Evolutionary conservation across 192 early-diverging fungal genomes (phyloP), one percentile per base, ranked within the genome.

Genomic region (Podila horticola): DNA sequence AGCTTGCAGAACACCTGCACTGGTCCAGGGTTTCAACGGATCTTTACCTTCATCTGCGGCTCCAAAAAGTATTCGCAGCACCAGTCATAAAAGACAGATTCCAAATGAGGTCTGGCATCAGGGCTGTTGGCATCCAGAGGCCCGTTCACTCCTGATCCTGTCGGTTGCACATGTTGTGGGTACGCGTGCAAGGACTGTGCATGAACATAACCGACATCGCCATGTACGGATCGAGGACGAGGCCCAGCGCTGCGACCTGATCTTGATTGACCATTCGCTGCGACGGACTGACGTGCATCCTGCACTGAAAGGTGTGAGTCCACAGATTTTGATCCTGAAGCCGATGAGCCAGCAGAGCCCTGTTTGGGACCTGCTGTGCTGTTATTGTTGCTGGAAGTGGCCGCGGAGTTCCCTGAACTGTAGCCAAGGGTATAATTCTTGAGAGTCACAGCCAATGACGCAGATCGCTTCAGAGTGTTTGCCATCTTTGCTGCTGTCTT

Each of bases 31-130:
- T 12, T n/a, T 17, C 28, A 6, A 57, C 11, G 2, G 41, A 34
- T 17, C 15, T 45, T 72, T 77, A 91, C 93, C 82, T 88, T 87
- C 91, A 95, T 97, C 77, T 97, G 95, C 28, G 95, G 93, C 74
- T 95, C 92, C 26, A 88, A 88, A 84, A 97, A 97, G 79, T 93
- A 97, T 79, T 95, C 92, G 69, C 94, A 93, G 75, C 92, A 93
- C 93, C 92, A 93, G 55, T 95, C 92, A 67, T 91, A 95, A 63
- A 97, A 93, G 10, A 79, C 79, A 3, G 92, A 94, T 64, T 88
- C 82, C 38, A 92, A 58, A 15, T 69, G 62, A 10, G 88, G 92
- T 49, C 90, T 64, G 11, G 79, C 72, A 45, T 84, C 85, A 15
- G 74, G 75, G 48, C 69, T 84, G 12, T 84, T 77, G 17, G 52